Base-by-base conservation (phyloP, 2,329 filamentous ascomycete genomes). In the Colletotrichum siamense region DNA sequence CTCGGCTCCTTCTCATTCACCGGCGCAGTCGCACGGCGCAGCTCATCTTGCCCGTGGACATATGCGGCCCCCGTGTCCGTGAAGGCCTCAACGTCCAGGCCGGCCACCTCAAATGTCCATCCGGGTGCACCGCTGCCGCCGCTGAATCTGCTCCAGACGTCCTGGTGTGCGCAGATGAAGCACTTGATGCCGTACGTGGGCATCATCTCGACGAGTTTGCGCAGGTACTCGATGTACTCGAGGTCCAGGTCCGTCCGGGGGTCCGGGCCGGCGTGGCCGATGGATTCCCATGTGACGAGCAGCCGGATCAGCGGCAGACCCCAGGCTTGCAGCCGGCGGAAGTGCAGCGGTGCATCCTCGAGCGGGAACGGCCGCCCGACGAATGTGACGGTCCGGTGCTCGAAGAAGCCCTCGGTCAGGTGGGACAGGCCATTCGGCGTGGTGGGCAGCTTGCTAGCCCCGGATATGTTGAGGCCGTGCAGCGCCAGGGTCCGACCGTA, bases 121-220 rank as follows among this genome's bases (percentile, higher is more conserved):
- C 84, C 82, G 0, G 85, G 85, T 6, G 85, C 85, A 63, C 85
- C 85, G 59, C 85, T 87, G 0, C 85, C 85, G 12, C 85, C 85
- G 34, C 85, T 86, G 72, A 84, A 86, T 7, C 85, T 81, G 62
- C 85, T 86, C 86, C 85, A 87, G 13, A 86, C 85, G 59, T 87
- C 85, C 76, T 87, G 85, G 26, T 87, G 85, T 0, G 84, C 85
- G 73, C 86, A 86, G n/a, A 87, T 70, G 73, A 87, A 87, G 77
- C 85, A 86, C 71, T 83, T 83, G 61, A 87, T 80, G 26, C 86
- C 85, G 63, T 84, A 85, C 55, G 78, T 73, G 0, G 85, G 82
- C 81, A 87, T 87, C 69, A 85, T 73, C 36, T 83, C 81, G 6
- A 87, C 77, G 22, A 87, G 81, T 28, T 80, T 77, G 13, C 82